Base-by-base conservation (phyloP, 768 basidiomycete species). In the Hemileccinum impolitum region DNA sequence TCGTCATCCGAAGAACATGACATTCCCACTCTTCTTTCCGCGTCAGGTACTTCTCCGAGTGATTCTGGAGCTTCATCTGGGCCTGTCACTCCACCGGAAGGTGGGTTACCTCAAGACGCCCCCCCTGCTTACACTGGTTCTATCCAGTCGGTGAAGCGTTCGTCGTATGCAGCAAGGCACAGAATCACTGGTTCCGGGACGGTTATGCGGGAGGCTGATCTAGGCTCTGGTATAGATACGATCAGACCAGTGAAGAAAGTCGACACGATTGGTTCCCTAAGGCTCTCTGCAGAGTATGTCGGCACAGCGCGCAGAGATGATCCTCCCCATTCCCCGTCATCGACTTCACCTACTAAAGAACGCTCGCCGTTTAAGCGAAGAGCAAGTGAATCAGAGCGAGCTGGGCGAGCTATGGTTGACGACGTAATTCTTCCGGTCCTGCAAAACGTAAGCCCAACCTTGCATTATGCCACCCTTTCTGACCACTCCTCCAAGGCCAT, bases 241-340 rank as follows among this genome's bases (percentile, higher is more conserved):
- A 91, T 98, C 59, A 79, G 93, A 45, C 94, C 94, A 0, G 84
- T 95, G 53, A 95, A 94, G 78, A 91, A 90, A 60, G 84, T 95
- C 26, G 93, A 96, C 64, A 77, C 85, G 5, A 74, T 77, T 11
- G 82, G 85, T 4, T 93, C 91, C 5, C 70, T 92, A 13, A 75
- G 84, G 52, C 66, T 89, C 17, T 92, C 91, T 1, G 77, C 82
- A 10, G 93, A 90, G 58, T 94, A 81, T 61, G 83, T 93, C 25
- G 92, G 91, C 10, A 89, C 76, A 54, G 62, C 83, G 48, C 75
- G 84, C 40, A 77, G 77, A 63, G 87, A 81, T 46, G 75, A 73
- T 18, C 75, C 74, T 50, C 58, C 66, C 23, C 63, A 66, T 14
- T 68, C 71, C 7, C 68, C 67, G 25, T 69, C 74, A 9, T 62